phyloP scores from a whole-genome alignment of 352 stramenopile species.

The Globisporangium recalcitrans region DNA sequence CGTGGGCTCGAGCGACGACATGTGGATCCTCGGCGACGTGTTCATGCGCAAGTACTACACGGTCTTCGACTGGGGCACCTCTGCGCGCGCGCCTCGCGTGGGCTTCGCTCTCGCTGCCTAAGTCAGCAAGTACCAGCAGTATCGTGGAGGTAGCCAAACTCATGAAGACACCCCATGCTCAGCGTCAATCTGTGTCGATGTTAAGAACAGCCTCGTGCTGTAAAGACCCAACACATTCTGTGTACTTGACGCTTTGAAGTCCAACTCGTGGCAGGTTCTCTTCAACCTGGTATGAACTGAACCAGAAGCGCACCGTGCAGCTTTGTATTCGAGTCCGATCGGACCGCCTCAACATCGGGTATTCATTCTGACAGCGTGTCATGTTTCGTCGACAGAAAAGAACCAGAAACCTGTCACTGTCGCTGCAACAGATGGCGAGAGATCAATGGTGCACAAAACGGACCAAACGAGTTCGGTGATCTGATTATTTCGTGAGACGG shows the following conservation, averaged over 20 bases:
- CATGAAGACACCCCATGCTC: neutral
- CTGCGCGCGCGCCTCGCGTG: slow-evolving; percentile 48
- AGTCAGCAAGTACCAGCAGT: neutral
- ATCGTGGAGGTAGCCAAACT: neutral
- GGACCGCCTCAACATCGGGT: neutral
- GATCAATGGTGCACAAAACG: neutral
- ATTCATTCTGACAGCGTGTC: neutral
- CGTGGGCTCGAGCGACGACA: slow-evolving; percentile 66
- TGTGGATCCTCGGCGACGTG: slow-evolving; percentile 81
- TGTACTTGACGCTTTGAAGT: no score
- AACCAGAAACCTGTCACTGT: neutral
- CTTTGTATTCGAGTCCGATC: neutral
- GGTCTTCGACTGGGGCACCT: slow-evolving; percentile 81
- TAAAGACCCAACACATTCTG: neutral
- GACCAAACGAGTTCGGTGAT: neutral
- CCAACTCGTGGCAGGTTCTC: no score
- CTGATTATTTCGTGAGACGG: neutral
- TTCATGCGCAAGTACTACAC: slow-evolving; percentile 94
- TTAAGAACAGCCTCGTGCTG: neutral
- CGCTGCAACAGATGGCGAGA: neutral
- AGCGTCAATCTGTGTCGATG: neutral
- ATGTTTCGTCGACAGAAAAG: neutral
- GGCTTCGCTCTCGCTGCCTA: slow-evolving; percentile 60
- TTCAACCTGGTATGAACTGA: neutral
- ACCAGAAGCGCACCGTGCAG: neutral